Evolutionary conservation across 169 alveolate species (phyloP), one percentile per base, ranked within the genome.

Genomic region (Cryptosporidium canis): DNA sequence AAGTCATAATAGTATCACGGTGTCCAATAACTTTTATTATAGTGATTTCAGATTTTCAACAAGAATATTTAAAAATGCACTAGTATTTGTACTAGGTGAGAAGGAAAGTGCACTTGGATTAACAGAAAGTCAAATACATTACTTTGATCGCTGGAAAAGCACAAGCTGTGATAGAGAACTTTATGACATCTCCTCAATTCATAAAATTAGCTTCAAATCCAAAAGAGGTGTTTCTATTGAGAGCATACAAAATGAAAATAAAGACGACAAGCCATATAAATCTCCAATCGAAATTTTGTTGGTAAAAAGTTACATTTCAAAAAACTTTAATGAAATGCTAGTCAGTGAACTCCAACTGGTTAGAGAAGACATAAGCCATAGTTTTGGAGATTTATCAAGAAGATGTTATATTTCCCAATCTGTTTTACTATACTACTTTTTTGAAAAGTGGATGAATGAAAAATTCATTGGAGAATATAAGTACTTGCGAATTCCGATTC

Each of bases 111-210:
- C 45, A 6, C 51, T 58, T 9, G 44, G 44, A 27, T 48, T 77
- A 16, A 27, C 87, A 24, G 72, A 77, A n/a, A 56, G 21, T 24
- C 87, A 77, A 77, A 77, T 77, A 21, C 51, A 77, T 9, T 77
- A 43, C 53, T 61, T 77, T 77, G 87, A 77, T 63, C 87, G 58
- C n/a, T 77, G 71, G 87, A 77, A 77, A 31, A 77, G 87, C 44
- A 77, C 72, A 56, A 58, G 77, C 8, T 41, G 72, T 44, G 87
- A 77, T 11, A 77, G 66, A 39, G 72, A 77, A 35, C 39, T 77
- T 18, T 77, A 77, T 31, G 4, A 7, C 1, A 33, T 77, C 6
- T 7, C 18, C 12, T 77, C 87, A 24, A 47, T 43, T 27, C 72
- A 77, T 39, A 77, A 77, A 21, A 58, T 77, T 33, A 77, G 63